Evolutionary conservation across 2,329 filamentous ascomycete species (phyloP).

Genomic region (Trichoderma aggressivum): DNA sequence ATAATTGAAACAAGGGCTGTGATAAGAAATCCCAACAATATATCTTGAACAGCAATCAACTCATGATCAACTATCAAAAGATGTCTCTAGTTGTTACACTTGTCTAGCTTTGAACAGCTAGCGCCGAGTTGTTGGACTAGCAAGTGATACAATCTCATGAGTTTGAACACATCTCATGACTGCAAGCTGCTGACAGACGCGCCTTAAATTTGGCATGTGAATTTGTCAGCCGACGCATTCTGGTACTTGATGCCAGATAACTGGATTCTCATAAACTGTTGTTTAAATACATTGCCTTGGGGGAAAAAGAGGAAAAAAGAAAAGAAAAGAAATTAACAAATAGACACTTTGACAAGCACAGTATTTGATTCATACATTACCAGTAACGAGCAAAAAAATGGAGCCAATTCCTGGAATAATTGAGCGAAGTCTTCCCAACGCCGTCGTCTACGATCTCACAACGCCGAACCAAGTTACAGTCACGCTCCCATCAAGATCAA

Average conservation of each 20-base stretch:
- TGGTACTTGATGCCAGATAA: not conserved
- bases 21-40: too few relatives aligned
- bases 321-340: too few relatives aligned
- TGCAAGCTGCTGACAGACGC: not conserved
- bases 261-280: not conserved
- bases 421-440: slow-evolving; percentile 22
- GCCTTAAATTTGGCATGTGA: not conserved
- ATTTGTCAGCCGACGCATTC: slow-evolving; percentile 12
- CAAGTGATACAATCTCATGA: not conserved
- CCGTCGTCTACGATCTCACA: slow-evolving; percentile 36
- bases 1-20: not conserved
- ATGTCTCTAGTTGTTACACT: not conserved
- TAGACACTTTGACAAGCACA: not conserved
- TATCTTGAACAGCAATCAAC: not conserved
- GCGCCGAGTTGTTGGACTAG: not conserved
- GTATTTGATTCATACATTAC: not conserved
- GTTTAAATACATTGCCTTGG: not conserved
- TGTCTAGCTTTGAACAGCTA: slow-evolving; percentile 1
- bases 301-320: not conserved
- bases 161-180: slow-evolving; percentile 2
- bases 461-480: slow-evolving; percentile 38
- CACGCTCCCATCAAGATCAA: slow-evolving; percentile 40
- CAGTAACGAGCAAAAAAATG: not conserved
- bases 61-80: not conserved
- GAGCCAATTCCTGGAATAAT: slow-evolving; percentile 18